Evolutionary conservation across 805 yeast species (phyloP).

Genomic region (Wickerhamomyces bovis): DNA sequence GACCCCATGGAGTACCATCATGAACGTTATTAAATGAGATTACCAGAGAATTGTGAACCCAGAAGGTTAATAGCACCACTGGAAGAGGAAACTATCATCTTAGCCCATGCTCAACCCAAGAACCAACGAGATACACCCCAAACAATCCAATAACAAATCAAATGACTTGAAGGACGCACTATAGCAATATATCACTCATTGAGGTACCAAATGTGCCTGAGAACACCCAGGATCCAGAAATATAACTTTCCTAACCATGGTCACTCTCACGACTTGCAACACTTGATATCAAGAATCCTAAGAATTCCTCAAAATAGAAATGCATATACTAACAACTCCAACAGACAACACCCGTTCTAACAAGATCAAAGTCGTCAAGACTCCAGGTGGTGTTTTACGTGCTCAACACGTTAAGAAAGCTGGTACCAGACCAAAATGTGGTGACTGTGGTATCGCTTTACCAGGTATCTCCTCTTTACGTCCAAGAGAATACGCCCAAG

Average conservation of each 20-base stretch:
- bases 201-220: too few relatives aligned
- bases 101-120: not conserved
- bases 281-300: not conserved
- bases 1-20: not conserved
- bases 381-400: constrained; percentile 99
- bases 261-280: not conserved
- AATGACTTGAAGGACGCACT: too few relatives aligned
- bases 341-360: constrained; percentile 98
- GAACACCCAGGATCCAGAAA: not conserved
- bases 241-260: not conserved
- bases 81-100: not conserved
- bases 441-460: constrained; percentile 75
- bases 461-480: constrained; percentile 91
- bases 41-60: not conserved
- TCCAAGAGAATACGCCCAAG: constrained; percentile 96
- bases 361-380: constrained; percentile 99
- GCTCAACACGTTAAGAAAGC: constrained; percentile 94
- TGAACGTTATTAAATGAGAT: not conserved
- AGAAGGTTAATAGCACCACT: not conserved
- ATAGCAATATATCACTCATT: too few relatives aligned
- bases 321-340: constrained; percentile 19
- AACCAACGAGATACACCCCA: too few relatives aligned
- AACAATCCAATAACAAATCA: too few relatives aligned
- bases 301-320: not conserved
- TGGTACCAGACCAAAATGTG: constrained; percentile 79